Evolutionary conservation across 331 rosid species (phyloP), one percentile per base, ranked within the genome.

Genomic region (Pyracantha coccinea): DNA sequence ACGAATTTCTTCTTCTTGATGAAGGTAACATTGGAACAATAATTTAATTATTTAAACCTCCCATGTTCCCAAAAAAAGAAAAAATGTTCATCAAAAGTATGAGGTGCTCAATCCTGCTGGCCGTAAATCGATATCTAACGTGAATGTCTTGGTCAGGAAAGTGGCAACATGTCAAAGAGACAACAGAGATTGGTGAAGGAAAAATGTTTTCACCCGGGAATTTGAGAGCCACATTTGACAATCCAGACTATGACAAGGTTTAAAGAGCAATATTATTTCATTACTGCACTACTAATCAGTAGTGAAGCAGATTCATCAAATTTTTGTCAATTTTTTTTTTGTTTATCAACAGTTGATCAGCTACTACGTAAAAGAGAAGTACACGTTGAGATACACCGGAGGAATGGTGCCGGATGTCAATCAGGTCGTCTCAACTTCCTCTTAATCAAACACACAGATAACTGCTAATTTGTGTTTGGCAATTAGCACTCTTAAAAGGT

Each of bases 321-420:
- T 72, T 57, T 44, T 14, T 15, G n/a, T 17, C 23, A 6, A 32
- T 8, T 21, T 24, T 80, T 72, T 44, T 31, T 33, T 58, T 57
- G 44, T 24, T 35, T 59, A 29, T 63, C 3, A 16, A 72, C 83
- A 95, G 99, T 86, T 95, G 79, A 82, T 95, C 73, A 88, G 86
- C 74, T 92, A 86, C 85, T 95, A 92, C 76, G 88, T 90, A 47
- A 86, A 75, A 55, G 97, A 92, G 83, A 92, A 90, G 70, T 95
- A 95, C 93, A 92, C 99, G 25, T 77, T 95, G 88, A 90, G 99
- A 89, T 95, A 95, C 85, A 92, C 99, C 0, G 97, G 99, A 73
- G 99, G 99, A 84, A 95, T 92, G 99, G 97, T 95, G 45, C 99
- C 97, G 0, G 99, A 95, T 72, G 97, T 95, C n/a, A 95, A 92